phyloP scores from a whole-genome alignment of 305 asterid genomes.

The Striga hermonthica region DNA sequence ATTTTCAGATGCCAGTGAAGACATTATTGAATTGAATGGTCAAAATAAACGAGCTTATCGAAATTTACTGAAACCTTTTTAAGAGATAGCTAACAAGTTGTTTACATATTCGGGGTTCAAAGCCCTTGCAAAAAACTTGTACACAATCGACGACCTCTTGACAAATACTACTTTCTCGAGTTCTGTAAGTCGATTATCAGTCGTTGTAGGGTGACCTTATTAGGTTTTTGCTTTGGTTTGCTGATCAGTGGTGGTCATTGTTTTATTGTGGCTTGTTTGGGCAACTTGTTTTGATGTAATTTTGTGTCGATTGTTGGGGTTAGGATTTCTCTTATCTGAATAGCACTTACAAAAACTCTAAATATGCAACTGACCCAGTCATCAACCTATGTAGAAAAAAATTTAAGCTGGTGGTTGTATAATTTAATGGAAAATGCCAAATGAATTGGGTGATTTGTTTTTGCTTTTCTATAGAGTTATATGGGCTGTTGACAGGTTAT shows the following conservation, averaged over 20 bases:
- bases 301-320: neutral
- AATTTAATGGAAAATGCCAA: no score
- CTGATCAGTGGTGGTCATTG: slow-evolving; percentile 6
- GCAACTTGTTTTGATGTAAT: no score
- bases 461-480: no score
- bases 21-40: no score
- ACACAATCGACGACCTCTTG: slow-evolving; percentile 30
- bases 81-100: no score
- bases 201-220: slow-evolving; percentile 4
- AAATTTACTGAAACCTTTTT: no score
- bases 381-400: no score
- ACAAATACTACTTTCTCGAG: slow-evolving; percentile 51
- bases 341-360: neutral
- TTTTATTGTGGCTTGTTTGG: neutral
- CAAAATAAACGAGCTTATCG: no score
- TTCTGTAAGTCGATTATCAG: slow-evolving; percentile 42
- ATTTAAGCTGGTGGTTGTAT: no score
- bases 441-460: no score
- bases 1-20: no score
- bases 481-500: neutral
- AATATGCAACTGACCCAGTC: no score
- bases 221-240: neutral
- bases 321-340: neutral
- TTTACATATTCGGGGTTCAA: slow-evolving; percentile 34
- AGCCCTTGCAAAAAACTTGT: slow-evolving; percentile 29